A percentile compares a stretch with the other conserved stretches of the same genome.
Conservation (phyloP, 345 rosid species). For the Camelina sativa region DNA sequence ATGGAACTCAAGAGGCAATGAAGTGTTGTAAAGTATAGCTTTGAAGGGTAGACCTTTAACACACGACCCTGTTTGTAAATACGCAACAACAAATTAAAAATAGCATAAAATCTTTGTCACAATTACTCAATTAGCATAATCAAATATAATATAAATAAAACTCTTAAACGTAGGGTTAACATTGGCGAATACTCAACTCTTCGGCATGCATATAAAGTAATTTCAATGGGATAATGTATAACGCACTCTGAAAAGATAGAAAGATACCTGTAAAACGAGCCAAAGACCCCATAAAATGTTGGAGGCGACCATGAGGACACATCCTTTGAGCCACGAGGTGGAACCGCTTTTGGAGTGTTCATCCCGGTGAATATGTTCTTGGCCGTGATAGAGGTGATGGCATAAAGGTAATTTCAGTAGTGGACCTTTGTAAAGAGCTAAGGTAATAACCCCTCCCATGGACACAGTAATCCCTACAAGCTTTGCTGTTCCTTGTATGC, state of each 20-base stretch:
- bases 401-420: slow-evolving; percentile 51
- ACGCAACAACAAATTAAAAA: background rate
- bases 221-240: background rate
- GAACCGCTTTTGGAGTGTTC: slow-evolving; percentile 44
- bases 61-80: slow-evolving; percentile 55
- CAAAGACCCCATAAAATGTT: slow-evolving; percentile 77
- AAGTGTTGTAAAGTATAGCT: slow-evolving; percentile 79
- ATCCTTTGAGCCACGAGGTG: slow-evolving; percentile 79
- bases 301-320: slow-evolving; percentile 79
- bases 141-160: too few species aligned
- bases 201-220: too few species aligned
- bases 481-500: slow-evolving; percentile 68
- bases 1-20: slow-evolving; percentile 77
- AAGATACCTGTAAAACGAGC: slow-evolving; percentile 82
- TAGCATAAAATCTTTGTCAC: background rate
- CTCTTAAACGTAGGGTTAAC: background rate
- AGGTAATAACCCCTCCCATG: slow-evolving; percentile 62
- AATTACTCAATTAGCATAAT: background rate
- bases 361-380: background rate
- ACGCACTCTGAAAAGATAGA: background rate
- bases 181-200: background rate
- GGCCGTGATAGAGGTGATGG: slow-evolving; percentile 45
- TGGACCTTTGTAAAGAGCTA: slow-evolving; percentile 86
- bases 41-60: slow-evolving; percentile 73
- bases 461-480: slow-evolving; percentile 65